These are phyloP conservation scores for Penicillium paneum DNA, from an alignment of 2,329 filamentous ascomycete genomes.

Conservation along the genomic window DNA sequence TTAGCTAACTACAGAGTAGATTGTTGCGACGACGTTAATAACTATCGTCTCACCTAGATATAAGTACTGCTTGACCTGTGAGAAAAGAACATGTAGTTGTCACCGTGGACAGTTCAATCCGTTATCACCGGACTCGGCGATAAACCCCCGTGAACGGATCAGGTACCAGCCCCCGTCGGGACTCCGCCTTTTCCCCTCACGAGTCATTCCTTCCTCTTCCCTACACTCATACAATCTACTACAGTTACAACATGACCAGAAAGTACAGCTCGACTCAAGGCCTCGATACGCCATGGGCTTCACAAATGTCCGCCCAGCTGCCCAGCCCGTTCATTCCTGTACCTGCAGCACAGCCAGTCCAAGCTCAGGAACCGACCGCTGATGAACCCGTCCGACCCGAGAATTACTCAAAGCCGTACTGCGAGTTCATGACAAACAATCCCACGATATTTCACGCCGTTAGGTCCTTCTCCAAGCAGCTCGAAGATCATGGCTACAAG, in stretches of 20 bases:
- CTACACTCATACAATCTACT: neutral
- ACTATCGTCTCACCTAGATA: neutral
- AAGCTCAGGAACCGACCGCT: conserved; percentile 15
- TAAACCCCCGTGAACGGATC: conserved; percentile 11
- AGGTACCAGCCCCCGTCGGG: conserved; percentile 14
- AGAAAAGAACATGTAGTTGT: neutral
- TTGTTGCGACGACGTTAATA: neutral
- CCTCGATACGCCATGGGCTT: conserved; percentile 32
- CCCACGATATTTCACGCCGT: conserved; percentile 94
- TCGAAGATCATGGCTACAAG: conserved; percentile 69
- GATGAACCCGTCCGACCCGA: conserved; percentile 43
- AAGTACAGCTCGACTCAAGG: conserved; percentile 23
- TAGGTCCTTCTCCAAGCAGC: conserved; percentile 69
- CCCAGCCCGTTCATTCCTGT: conserved; percentile 21
- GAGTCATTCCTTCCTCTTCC: conserved; percentile 3
- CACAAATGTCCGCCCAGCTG: conserved; percentile 28
- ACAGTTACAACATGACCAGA: conserved; percentile 30
- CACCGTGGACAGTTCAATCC: neutral
- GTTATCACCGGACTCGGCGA: conserved; percentile 15
- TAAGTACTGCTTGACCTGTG: neutral
- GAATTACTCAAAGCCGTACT: conserved; percentile 77
- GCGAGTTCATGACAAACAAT: conserved; percentile 81
- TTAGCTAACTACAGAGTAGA: neutral
- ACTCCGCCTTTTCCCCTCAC: conserved; percentile 22
- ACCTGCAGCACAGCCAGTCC: conserved; percentile 14